Evolutionary conservation across 2,329 filamentous ascomycete species (phyloP).

Genomic region (Cordyceps tenuipes): DNA sequence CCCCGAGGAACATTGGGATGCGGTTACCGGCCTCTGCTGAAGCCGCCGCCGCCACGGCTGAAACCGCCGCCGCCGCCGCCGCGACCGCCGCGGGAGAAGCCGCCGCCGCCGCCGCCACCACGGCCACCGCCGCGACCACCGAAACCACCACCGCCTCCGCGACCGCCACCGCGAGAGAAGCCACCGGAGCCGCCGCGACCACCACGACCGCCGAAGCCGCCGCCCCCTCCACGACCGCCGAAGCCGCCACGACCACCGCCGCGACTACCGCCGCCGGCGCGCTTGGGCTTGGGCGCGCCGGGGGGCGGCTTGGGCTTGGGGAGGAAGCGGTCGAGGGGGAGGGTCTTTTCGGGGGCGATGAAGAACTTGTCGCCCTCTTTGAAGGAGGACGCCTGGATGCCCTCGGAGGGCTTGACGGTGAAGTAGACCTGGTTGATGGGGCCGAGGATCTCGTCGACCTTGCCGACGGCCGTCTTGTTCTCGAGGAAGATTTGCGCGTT

Average conservation of each 20-base stretch:
- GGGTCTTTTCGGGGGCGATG: conserved; percentile 87
- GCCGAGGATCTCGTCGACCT: conserved; percentile 95
- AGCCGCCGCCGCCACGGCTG: conserved; percentile 22
- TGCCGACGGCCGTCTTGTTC: conserved; percentile 95
- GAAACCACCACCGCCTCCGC: conserved; percentile 19
- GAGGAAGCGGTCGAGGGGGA: conserved; percentile 92
- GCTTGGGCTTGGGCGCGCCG: conserved; percentile 55
- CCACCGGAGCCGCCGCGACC: conserved; percentile 11
- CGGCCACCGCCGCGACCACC: conserved; percentile 16
- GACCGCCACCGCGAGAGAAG: conserved; percentile 11
- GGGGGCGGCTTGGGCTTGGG: conserved; percentile 77
- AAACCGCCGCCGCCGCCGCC: conserved; percentile 13
- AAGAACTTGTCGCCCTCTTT: conserved; percentile 96
- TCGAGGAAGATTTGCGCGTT: conserved; percentile 98
- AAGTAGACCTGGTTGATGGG: conserved; percentile 98
- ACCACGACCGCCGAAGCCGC: conserved; percentile 17
- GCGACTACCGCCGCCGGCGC: conserved; percentile 35
- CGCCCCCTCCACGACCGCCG: conserved; percentile 17
- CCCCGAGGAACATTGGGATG: background rate
- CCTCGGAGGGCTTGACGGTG: conserved; percentile 94
- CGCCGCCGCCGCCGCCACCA: conserved; percentile 9
- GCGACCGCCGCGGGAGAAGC: conserved; percentile 11
- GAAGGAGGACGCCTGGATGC: conserved; percentile 91
- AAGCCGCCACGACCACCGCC: conserved; percentile 18
- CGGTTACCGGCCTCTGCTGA: conserved; percentile 21